Conservation (phyloP, 2,329 filamentous ascomycete genomes). For the Teratosphaeria viscida region DNA sequence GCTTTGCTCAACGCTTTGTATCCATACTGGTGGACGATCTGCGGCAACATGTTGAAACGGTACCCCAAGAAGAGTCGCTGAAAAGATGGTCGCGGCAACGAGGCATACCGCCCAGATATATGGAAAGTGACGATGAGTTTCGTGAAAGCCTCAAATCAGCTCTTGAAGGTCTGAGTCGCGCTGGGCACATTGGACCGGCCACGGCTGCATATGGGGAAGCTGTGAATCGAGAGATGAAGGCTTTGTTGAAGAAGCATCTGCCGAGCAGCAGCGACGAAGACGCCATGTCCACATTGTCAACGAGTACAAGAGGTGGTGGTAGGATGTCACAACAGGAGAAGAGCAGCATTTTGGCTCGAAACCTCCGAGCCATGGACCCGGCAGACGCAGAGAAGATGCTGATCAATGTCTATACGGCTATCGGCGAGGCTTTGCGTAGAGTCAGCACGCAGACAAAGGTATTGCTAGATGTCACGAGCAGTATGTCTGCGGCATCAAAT, state of each 20-base stretch:
- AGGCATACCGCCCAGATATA: constrained; percentile 59
- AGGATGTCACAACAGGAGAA: constrained; percentile 75
- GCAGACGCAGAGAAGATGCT: constrained; percentile 79
- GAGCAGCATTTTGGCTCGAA: constrained; percentile 76
- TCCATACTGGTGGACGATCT: constrained; percentile 69
- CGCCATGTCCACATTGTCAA: constrained; percentile 75
- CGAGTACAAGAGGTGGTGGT: constrained; percentile 46
- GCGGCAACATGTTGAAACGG: constrained; percentile 64
- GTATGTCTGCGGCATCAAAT: constrained; percentile 37
- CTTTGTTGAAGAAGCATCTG: constrained; percentile 70
- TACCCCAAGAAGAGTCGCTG: constrained; percentile 62
- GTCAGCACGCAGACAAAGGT: constrained; percentile 88
- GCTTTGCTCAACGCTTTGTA: constrained; percentile 73
- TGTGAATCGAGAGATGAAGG: constrained; percentile 75
- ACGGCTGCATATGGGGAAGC: constrained; percentile 77
- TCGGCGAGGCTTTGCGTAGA: constrained; percentile 76
- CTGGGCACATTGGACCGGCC: constrained; percentile 68
- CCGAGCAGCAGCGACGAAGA: constrained; percentile 94
- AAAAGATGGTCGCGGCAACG: constrained; percentile 60
- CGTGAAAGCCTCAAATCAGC: constrained; percentile 59
- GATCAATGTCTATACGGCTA: constrained; percentile 70
- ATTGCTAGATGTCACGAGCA: constrained; percentile 84
- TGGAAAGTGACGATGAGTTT: constrained; percentile 60
- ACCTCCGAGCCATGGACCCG: constrained; percentile 71
- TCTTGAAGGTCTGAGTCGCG: constrained; percentile 69